phyloP scores from a whole-genome alignment of 805 yeast genomes.

The Ogataea pignaliae region DNA sequence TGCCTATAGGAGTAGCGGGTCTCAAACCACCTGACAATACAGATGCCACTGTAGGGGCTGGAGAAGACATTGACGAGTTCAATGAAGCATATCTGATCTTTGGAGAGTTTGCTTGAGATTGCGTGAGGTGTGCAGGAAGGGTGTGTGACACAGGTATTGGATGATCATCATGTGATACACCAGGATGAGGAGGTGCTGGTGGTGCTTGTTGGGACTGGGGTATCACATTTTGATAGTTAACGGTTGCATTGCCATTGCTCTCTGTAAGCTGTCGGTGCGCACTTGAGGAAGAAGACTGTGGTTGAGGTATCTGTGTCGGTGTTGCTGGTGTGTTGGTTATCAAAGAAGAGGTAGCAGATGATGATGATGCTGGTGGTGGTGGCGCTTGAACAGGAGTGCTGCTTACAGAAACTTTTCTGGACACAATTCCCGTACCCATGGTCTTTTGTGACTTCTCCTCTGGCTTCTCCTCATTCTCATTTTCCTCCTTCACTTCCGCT shows the following conservation, averaged over 20 bases:
- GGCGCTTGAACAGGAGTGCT: slow-evolving; percentile 7
- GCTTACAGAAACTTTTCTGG: slow-evolving; percentile 9
- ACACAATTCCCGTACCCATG: slow-evolving; percentile 14
- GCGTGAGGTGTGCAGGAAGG: slow-evolving; percentile 12
- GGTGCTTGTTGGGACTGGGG: slow-evolving; percentile 6
- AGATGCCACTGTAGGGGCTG: slow-evolving; percentile 9
- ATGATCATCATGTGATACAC: neutral
- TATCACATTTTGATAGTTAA: no score
- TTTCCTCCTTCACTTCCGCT: slow-evolving; percentile 13
- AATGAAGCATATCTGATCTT: slow-evolving; percentile 5
- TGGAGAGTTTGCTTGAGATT: slow-evolving; percentile 16
- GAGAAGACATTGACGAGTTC: slow-evolving; percentile 7
- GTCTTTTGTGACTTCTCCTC: slow-evolving; percentile 2
- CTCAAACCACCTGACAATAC: slow-evolving; percentile 14
- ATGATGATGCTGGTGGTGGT: slow-evolving; percentile 6
- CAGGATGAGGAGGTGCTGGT: slow-evolving; percentile 7
- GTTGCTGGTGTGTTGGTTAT: no score
- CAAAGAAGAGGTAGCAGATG: slow-evolving; percentile 4
- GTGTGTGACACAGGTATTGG: slow-evolving; percentile 2
- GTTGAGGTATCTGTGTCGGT: no score
- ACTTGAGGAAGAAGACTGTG: no score
- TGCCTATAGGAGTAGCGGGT: slow-evolving; percentile 28
- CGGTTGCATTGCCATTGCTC: no score
- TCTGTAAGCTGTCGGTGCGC: no score
- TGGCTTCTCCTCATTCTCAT: slow-evolving; percentile 5